Evolutionary conservation across 257 asterid genomes (phyloP).

Genomic region (Eustoma russellianum): DNA sequence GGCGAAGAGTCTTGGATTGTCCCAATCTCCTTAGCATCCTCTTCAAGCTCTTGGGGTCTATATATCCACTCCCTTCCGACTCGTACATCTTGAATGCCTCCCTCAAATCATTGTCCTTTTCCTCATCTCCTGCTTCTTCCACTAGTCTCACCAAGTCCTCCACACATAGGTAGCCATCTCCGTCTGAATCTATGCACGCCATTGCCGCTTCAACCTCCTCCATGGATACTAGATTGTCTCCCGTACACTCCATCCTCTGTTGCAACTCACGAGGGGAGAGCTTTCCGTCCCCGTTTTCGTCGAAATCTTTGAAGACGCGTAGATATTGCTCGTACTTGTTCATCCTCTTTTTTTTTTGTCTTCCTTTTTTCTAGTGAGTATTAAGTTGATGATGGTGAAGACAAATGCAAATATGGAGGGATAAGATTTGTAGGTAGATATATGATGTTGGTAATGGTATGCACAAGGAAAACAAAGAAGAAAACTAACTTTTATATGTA

Average conservation of each 20-base stretch:
- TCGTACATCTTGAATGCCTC: constrained; percentile 61
- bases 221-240: constrained; percentile 18
- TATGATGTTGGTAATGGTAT: no score
- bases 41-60: constrained; percentile 51
- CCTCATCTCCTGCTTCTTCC: constrained; percentile 49
- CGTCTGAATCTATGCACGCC: constrained; percentile 29
- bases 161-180: constrained; percentile 44
- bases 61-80: constrained; percentile 39
- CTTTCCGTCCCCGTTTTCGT: constrained; percentile 25
- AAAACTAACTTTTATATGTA: no score
- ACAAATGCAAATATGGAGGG: neutral
- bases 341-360: neutral
- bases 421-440: neutral
- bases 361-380: no score
- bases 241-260: constrained; percentile 4
- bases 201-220: constrained; percentile 39
- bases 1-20: constrained; percentile 31
- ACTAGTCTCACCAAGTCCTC: constrained; percentile 47
- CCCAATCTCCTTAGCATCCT: constrained; percentile 55
- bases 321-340: constrained; percentile 16
- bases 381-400: neutral
- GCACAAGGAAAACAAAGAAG: neutral
- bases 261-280: constrained; percentile 27
- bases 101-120: constrained; percentile 30
- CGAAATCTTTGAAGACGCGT: constrained; percentile 25